Conservation (phyloP, 768 basidiomycete genomes). For the Tulasnella sp. region DNA sequence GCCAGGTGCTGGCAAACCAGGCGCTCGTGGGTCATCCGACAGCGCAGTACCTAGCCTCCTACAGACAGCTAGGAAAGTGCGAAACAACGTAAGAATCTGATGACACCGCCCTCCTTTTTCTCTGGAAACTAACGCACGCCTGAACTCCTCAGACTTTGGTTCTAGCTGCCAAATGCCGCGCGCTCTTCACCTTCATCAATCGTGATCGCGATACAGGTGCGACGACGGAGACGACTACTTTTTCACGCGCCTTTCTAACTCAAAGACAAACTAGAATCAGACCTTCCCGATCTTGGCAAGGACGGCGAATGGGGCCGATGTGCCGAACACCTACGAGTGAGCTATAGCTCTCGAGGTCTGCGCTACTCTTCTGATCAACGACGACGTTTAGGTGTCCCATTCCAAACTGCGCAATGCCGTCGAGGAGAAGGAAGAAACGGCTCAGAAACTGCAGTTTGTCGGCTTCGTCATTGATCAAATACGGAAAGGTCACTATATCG, state of each 20-base stretch:
- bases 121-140: background rate
- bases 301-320: conserved; percentile 1
- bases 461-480: background rate
- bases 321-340: background rate
- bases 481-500: background rate
- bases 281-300: background rate
- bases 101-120: background rate
- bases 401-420: background rate
- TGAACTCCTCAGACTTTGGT: background rate
- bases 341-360: background rate
- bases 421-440: background rate
- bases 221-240: background rate
- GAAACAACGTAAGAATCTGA: background rate
- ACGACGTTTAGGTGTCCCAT: background rate
- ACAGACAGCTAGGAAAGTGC: background rate
- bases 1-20: background rate
- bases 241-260: background rate
- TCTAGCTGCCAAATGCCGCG: background rate
- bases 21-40: background rate
- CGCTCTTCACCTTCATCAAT: background rate
- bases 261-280: background rate
- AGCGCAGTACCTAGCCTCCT: background rate
- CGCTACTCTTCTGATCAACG: background rate
- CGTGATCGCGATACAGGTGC: background rate
- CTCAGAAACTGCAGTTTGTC: background rate